Percentiles rank a stretch among this genome's conserved stretches.
Evolutionary conservation across 225 moss, liverwort and hornwort genomes (phyloP).

Genomic region (Bryoerythrophyllum caledonicum): DNA sequence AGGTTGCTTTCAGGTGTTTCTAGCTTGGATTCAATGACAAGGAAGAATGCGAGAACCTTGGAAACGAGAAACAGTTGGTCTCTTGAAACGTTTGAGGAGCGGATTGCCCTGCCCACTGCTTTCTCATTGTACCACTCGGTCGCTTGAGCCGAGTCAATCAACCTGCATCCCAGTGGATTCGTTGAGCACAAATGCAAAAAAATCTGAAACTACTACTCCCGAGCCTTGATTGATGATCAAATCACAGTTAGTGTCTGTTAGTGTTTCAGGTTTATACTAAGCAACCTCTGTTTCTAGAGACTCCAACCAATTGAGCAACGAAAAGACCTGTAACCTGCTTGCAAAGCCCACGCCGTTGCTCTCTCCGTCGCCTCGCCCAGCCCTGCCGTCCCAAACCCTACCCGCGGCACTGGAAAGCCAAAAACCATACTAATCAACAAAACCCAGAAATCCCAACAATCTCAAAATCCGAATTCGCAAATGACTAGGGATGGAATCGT

Average conservation of each 20-base stretch:
- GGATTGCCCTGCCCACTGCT: slow-evolving; percentile 44
- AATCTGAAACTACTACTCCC: background rate
- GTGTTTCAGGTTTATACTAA: too few species aligned
- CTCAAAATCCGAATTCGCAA: too few species aligned
- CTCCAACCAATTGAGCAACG: background rate
- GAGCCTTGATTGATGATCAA: too few species aligned
- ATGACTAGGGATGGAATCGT: too few species aligned
- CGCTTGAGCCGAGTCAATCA: slow-evolving; percentile 53
- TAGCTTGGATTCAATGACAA: background rate
- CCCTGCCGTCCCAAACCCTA: slow-evolving; percentile 58
- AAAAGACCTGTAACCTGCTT: slow-evolving; percentile 53
- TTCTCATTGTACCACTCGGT: slow-evolving; percentile 54
- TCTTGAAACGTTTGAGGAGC: slow-evolving; percentile 32
- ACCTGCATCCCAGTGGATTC: slow-evolving; percentile 28
- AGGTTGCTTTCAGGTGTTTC: too few species aligned
- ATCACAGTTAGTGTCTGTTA: too few species aligned
- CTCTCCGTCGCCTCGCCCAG: slow-evolving; percentile 37
- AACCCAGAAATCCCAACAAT: too few species aligned
- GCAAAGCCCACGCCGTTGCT: slow-evolving; percentile 50
- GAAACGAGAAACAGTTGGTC: slow-evolving; percentile 45
- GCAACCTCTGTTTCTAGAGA: too few species aligned
- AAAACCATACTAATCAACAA: too few species aligned
- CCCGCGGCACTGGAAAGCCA: slow-evolving; percentile 32
- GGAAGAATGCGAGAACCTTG: slow-evolving; percentile 34
- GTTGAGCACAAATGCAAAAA: slow-evolving; percentile 12